phyloP scores from a whole-genome alignment of 805 yeast genomes.

The Saccharomycopsis capsularis region DNA sequence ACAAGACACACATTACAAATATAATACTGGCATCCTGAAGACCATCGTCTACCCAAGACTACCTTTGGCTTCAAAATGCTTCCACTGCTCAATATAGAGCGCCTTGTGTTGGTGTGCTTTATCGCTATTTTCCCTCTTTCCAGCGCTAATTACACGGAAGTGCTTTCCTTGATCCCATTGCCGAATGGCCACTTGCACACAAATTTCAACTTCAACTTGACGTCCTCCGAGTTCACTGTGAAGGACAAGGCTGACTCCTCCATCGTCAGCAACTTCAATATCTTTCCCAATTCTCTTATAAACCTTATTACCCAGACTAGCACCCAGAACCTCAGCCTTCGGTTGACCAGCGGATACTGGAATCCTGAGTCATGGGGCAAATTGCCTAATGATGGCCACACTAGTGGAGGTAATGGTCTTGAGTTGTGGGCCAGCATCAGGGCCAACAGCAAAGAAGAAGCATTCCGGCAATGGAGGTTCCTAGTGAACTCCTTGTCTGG shows the following conservation, averaged over 20 bases:
- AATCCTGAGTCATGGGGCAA: conserved; percentile 83
- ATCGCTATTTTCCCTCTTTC: no score
- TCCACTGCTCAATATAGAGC: no score
- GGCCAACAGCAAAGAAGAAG: conserved; percentile 47
- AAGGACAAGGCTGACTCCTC: conserved; percentile 9
- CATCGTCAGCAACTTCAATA: conserved; percentile 38
- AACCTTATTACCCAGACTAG: conserved; percentile 63
- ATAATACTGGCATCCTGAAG: no score
- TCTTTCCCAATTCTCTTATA: conserved; percentile 76
- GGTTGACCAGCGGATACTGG: conserved; percentile 96
- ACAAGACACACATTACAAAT: no score
- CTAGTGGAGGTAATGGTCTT: conserved; percentile 90
- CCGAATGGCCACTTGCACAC: conserved; percentile 20
- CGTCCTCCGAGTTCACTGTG: conserved; percentile 10
- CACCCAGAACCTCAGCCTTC: conserved; percentile 69
- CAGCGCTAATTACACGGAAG: conserved; percentile 16
- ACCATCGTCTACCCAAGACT: no score
- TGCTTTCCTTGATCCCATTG: conserved; percentile 16
- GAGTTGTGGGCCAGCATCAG: conserved; percentile 86
- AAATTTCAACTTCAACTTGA: conserved; percentile 16
- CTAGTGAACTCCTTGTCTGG: conserved; percentile 79
- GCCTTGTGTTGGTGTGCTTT: no score
- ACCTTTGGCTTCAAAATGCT: no score
- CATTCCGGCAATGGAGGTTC: conserved; percentile 59
- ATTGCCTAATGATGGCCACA: conserved; percentile 62